phyloP scores from a whole-genome alignment of 441 rosid genomes.

The Corymbia calophylla region DNA sequence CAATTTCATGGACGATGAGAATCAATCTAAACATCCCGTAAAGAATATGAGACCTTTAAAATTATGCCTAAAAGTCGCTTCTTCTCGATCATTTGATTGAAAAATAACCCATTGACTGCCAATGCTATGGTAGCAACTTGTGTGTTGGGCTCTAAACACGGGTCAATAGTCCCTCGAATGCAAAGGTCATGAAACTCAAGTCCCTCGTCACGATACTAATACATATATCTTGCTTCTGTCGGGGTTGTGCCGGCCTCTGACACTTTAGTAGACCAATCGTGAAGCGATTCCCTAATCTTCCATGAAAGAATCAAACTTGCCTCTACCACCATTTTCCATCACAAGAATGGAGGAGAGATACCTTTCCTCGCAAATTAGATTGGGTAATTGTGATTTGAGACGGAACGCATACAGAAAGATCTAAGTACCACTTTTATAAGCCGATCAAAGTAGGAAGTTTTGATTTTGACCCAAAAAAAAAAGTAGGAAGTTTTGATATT shows the following conservation, averaged over 20 bases:
- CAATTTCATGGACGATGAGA: background rate
- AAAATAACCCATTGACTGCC: accelerated
- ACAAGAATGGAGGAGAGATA: background rate
- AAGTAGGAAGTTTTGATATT: no score
- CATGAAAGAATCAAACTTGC: background rate
- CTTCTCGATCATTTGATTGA: background rate
- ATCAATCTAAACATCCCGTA: background rate
- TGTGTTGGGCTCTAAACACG: background rate
- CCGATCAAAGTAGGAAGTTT: background rate
- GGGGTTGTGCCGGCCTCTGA: background rate
- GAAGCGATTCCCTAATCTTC: no score
- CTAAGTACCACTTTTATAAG: background rate
- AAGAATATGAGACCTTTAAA: background rate
- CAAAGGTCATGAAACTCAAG: no score
- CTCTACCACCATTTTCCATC: background rate
- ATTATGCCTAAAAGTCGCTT: accelerated
- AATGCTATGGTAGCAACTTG: accelerated
- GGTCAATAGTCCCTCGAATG: accelerated
- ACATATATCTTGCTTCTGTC: accelerated
- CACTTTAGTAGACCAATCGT: background rate
- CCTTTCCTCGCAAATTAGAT: background rate
- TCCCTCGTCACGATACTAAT: background rate
- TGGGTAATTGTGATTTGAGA: background rate
- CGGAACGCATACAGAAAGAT: accelerated
- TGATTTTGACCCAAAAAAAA: no score